A percentile compares a stretch with the other conserved stretches of the same genome.
phyloP scores from a whole-genome alignment of 2,329 filamentous ascomycete genomes.

The Capronia epimyces region DNA sequence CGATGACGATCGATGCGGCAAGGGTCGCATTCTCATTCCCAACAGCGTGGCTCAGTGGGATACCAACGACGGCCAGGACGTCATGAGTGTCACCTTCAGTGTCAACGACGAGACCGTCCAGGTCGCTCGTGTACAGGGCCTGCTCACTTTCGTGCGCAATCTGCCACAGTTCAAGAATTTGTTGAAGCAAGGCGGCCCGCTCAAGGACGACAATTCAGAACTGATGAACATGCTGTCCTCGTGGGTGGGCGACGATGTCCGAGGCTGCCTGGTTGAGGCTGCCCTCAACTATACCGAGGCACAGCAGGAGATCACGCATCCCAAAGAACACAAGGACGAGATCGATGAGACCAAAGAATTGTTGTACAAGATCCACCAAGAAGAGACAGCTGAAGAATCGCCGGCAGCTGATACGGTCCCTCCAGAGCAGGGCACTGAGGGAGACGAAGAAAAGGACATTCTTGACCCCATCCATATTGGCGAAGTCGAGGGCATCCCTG shows the following conservation, averaged over 20 bases:
- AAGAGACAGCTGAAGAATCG: constrained; percentile 6
- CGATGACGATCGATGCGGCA: constrained; percentile 23
- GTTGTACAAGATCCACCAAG: constrained; percentile 11
- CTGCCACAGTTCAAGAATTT: constrained; percentile 22
- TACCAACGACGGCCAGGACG: constrained; percentile 19
- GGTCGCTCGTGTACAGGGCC: constrained; percentile 21
- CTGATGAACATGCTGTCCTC: constrained; percentile 18
- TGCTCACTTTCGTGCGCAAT: constrained; percentile 15
- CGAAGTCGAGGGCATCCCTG: constrained; percentile 12
- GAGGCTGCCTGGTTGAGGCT: constrained; percentile 20
- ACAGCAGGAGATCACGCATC: constrained; percentile 9
- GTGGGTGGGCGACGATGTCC: constrained; percentile 23
- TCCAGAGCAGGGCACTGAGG: not conserved
- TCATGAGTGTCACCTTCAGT: constrained; percentile 29
- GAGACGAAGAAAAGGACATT: not conserved
- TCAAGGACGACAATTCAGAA: constrained; percentile 17
- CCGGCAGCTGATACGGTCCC: not conserved
- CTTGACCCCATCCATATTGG: not conserved
- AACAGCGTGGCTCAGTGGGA: constrained; percentile 30
- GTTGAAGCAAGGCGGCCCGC: constrained; percentile 16
- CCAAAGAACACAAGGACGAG: constrained; percentile 10
- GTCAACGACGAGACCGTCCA: constrained; percentile 28
- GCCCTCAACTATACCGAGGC: constrained; percentile 18
- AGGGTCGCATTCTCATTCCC: constrained; percentile 27
- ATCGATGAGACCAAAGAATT: constrained; percentile 17